A percentile compares a stretch with the other conserved stretches of the same genome.
These are phyloP conservation scores for Dryas drummondii DNA, from an alignment of 306 rosid species.

Conservation along the genomic window DNA sequence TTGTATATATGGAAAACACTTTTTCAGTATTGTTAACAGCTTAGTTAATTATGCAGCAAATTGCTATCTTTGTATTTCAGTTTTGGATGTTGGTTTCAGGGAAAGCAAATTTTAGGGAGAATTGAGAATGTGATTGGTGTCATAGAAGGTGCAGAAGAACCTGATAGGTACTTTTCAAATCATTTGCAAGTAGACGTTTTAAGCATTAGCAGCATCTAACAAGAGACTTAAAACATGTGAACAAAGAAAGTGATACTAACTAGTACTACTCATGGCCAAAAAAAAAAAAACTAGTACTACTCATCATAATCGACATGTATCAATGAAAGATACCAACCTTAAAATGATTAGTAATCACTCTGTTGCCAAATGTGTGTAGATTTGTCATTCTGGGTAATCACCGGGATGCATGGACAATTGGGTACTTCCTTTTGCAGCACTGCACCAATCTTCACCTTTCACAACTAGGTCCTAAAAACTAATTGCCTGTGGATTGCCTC, in stretches of 20 bases:
- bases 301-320: background rate
- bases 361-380: slow-evolving; percentile 41
- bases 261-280: too few species aligned
- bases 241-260: background rate
- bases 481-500: too few species aligned
- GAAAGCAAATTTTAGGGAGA: slow-evolving; percentile 41
- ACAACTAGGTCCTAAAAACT: too few species aligned
- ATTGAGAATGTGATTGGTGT: slow-evolving; percentile 72
- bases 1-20: background rate
- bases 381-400: slow-evolving; percentile 74
- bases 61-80: background rate
- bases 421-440: too few species aligned
- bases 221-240: background rate
- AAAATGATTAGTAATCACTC: background rate
- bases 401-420: slow-evolving; percentile 84
- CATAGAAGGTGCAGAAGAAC: slow-evolving; percentile 75
- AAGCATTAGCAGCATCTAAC: background rate
- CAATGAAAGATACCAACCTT: background rate
- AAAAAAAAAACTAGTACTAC: background rate
- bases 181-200: background rate
- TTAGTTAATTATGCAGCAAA: background rate
- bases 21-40: background rate
- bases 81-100: slow-evolving; percentile 40
- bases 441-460: too few species aligned
- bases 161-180: slow-evolving; percentile 49